Evolutionary conservation across 2,329 filamentous ascomycete species (phyloP).

Genomic region (Epichloe festucae): DNA sequence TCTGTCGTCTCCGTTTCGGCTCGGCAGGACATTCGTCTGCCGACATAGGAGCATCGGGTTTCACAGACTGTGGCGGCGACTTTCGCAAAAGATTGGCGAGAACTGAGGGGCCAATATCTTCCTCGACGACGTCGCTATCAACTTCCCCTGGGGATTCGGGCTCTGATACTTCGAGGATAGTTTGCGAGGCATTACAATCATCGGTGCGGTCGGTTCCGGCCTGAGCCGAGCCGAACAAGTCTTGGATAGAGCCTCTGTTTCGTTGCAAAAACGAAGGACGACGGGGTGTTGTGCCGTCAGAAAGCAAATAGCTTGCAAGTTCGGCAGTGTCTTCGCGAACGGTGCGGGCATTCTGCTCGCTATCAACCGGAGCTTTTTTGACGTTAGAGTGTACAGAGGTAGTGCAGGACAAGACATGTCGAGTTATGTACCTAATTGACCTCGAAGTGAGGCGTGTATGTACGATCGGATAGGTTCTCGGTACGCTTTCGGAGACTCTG

Average conservation of each 20-base stretch:
- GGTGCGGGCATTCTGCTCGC: slow-evolving; percentile 59
- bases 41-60: slow-evolving; percentile 6
- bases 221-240: slow-evolving; percentile 13
- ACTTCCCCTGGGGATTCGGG: slow-evolving; percentile 15
- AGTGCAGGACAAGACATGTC: not conserved
- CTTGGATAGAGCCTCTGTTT: slow-evolving; percentile 17
- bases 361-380: slow-evolving; percentile 43
- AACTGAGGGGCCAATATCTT: slow-evolving; percentile 24
- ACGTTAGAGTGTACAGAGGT: not conserved
- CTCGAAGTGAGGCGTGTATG: slow-evolving; percentile 51
- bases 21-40: not conserved
- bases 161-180: slow-evolving; percentile 50
- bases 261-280: slow-evolving; percentile 34
- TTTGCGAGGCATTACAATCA: slow-evolving; percentile 26
- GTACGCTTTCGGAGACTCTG: slow-evolving; percentile 25
- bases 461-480: slow-evolving; percentile 60
- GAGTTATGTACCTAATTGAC: slow-evolving; percentile 35
- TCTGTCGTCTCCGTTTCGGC: not conserved
- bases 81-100: slow-evolving; percentile 36
- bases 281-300: slow-evolving; percentile 38
- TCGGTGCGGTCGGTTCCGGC: slow-evolving; percentile 11
- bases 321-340: slow-evolving; percentile 82
- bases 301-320: slow-evolving; percentile 69
- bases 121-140: slow-evolving; percentile 7
- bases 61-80: slow-evolving; percentile 30